Base-by-base conservation (phyloP, 208 protist species). In the Crithidia bombi region DNA sequence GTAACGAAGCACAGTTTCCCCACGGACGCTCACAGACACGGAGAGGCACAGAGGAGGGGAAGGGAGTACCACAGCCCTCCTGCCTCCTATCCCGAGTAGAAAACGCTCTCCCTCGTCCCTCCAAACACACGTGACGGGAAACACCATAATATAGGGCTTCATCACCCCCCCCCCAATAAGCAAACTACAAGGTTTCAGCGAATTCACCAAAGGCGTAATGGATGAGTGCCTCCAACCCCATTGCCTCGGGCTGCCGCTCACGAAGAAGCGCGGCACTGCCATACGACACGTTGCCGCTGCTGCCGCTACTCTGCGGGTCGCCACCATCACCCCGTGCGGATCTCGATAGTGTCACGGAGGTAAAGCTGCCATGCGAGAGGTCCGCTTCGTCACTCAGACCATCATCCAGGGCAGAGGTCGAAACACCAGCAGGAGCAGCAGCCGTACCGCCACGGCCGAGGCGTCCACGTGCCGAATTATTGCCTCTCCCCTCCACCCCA, bases 131-230 rank as follows among this genome's bases (percentile, higher is more conserved):
- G 15, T 10, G 21, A 17, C 14, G 11, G 3, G 21, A 47, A 47
- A 17, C 41, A 19, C 41, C 21, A 5, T 47, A 7, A 21, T 47
- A 5, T 21, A 47, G n/a, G n/a, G n/a, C n/a, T n/a, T n/a, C 9
- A 11, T 21, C 43, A 23, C 43, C 3, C 43, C 21, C 11, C 43
- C 11, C 43, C 5, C 17, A 47, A 47, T 21, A 47, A 3, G 43
- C 15, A 23, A 15, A 14, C 39, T 55, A 77, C 38, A 77, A 46
- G 2, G 38, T 26, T 64, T 69, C 58, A 1, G 66, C 73, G 7
- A 73, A 68, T 7, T 69, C 59, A 9, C 73, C 73, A 51, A 78
- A 78, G 4, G 65, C 66, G 44, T 73, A 52, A 17, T 68, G 73
- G 3, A 78, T 61, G 51, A 78, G 65, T 15, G 64, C 50, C 58